phyloP scores from a whole-genome alignment of 106 monocot genomes.

The Dioscorea alata region DNA sequence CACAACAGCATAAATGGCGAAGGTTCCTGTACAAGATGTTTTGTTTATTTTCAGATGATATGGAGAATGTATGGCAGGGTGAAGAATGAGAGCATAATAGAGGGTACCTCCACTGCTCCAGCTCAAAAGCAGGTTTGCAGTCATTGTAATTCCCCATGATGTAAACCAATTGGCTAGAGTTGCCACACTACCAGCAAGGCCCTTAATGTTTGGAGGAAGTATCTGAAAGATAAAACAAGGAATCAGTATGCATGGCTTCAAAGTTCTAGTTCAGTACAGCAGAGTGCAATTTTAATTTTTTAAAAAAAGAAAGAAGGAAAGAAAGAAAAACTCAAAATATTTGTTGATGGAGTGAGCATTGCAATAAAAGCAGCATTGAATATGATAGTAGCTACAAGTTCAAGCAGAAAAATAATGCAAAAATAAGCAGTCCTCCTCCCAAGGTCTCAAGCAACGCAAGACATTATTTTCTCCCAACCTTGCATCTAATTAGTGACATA shows the following conservation, averaged over 20 bases:
- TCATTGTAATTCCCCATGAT: constrained; percentile 78
- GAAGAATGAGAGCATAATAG: background rate
- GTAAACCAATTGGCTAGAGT: constrained; percentile 86
- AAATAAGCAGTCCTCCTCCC: too few relatives aligned
- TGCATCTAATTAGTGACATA: too few relatives aligned
- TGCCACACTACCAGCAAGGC: constrained; percentile 86
- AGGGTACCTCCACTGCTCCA: constrained; percentile 88
- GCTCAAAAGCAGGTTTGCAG: constrained; percentile 67
- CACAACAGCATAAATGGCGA: constrained; percentile 47
- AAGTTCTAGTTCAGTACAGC: background rate
- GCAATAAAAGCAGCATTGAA: too few relatives aligned
- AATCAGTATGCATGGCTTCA: background rate
- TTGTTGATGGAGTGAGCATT: too few relatives aligned
- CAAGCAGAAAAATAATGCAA: too few relatives aligned
- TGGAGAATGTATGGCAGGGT: background rate
- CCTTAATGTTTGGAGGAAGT: constrained; percentile 73
- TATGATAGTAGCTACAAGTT: too few relatives aligned
- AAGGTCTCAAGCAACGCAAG: too few relatives aligned
- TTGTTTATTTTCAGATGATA: background rate
- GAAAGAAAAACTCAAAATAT: too few relatives aligned
- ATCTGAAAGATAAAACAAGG: constrained; percentile 25
- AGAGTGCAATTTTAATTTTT: background rate
- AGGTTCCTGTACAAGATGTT: constrained; percentile 46
- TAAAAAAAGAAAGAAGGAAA: too few relatives aligned
- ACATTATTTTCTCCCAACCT: too few relatives aligned